Conservation (phyloP, 2,329 filamentous ascomycete genomes). For the Exserohilum rostratum region DNA sequence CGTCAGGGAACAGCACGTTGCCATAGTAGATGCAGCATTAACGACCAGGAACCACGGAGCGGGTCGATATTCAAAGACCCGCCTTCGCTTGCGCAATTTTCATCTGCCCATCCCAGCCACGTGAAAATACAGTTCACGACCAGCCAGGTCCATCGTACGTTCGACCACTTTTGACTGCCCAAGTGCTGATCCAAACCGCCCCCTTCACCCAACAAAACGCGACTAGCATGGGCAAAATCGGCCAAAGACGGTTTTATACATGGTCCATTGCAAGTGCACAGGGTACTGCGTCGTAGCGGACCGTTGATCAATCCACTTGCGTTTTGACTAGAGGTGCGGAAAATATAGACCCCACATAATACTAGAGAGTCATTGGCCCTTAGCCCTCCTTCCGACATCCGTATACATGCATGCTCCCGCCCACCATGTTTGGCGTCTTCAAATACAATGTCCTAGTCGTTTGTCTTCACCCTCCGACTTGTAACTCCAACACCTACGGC, state of each 20-base stretch:
- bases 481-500: not conserved
- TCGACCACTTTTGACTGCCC: not conserved
- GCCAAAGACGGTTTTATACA: not conserved
- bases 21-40: not conserved
- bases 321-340: constrained; percentile 13
- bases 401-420: constrained; percentile 14
- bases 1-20: not conserved
- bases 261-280: not conserved
- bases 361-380: constrained; percentile 10
- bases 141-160: not conserved
- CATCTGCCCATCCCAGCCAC: not conserved
- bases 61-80: not conserved
- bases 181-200: not conserved
- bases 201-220: not conserved
- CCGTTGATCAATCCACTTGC: constrained; percentile 6
- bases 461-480: not conserved
- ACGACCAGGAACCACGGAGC: not conserved
- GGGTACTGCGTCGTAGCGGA: not conserved
- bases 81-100: not conserved
- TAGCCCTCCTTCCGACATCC: constrained; percentile 4
- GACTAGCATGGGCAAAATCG: not conserved
- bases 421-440: not conserved
- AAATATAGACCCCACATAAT: constrained; percentile 15
- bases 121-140: not conserved
- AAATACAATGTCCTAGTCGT: constrained; percentile 1